phyloP scores from a whole-genome alignment of 179 eudicot genomes.

The Spergularia azorica region DNA sequence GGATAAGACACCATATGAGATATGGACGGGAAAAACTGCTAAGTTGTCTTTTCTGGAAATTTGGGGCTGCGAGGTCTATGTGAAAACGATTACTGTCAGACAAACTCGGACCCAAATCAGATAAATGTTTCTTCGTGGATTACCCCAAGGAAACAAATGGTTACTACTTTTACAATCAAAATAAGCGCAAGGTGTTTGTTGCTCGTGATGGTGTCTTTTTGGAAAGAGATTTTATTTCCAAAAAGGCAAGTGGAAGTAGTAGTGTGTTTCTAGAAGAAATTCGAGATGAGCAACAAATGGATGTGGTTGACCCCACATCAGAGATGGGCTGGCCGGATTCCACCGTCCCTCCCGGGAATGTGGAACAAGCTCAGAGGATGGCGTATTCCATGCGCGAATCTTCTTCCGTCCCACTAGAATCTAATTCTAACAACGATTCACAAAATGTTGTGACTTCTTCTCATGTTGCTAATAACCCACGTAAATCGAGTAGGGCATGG shows the following conservation, averaged over 20 bases:
- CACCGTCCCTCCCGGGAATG: no score
- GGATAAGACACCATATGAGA: neutral
- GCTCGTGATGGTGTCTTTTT: conserved; percentile 3
- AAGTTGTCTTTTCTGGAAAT: neutral
- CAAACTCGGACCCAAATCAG: neutral
- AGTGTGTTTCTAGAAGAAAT: neutral
- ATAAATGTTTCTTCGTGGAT: neutral
- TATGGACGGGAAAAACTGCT: neutral
- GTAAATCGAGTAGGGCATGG: neutral
- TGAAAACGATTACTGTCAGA: neutral
- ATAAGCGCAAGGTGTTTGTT: neutral
- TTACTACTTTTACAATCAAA: neutral
- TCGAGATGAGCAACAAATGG: conserved; percentile 12
- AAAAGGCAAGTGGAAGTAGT: conserved; percentile 8
- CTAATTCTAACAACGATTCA: neutral
- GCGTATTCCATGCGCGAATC: no score
- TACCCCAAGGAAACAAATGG: neutral
- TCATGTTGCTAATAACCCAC: neutral
- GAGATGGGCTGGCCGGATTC: no score
- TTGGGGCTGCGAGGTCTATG: neutral
- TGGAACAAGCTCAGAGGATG: neutral
- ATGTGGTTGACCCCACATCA: neutral
- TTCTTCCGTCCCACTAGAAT: neutral
- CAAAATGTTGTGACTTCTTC: neutral
- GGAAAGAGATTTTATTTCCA: neutral